phyloP scores from a whole-genome alignment of 1,284 basidiomycete species.

The Cutaneotrichosporon cyanovorans region DNA sequence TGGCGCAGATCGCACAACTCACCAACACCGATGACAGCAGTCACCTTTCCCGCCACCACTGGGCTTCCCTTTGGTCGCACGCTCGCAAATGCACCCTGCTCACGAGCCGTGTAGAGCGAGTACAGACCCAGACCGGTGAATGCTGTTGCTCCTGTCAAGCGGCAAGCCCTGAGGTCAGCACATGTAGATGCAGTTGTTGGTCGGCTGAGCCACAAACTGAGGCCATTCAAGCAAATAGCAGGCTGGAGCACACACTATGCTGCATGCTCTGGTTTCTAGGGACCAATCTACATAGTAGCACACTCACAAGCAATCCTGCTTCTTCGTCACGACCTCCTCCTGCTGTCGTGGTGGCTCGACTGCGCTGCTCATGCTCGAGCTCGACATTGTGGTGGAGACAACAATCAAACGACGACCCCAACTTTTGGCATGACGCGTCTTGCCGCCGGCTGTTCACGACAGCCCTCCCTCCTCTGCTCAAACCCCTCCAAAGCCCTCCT shows the following conservation, averaged over 20 bases:
- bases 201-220: background rate
- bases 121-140: slow-evolving; percentile 41
- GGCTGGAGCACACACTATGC: too few relatives aligned
- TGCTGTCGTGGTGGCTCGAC: too few relatives aligned
- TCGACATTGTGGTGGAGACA: too few relatives aligned
- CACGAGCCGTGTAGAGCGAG: slow-evolving; percentile 31
- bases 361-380: background rate
- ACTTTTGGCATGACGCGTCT: too few relatives aligned
- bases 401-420: too few relatives aligned
- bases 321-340: background rate
- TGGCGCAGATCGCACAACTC: slow-evolving; percentile 15
- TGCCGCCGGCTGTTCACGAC: too few relatives aligned
- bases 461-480: too few relatives aligned
- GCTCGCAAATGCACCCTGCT: slow-evolving; percentile 34
- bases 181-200: background rate
- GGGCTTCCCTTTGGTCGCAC: slow-evolving; percentile 30
- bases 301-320: slow-evolving; percentile 5
- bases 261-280: too few relatives aligned
- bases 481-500: too few relatives aligned
- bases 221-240: too few relatives aligned
- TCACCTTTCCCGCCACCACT: slow-evolving; percentile 25
- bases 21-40: slow-evolving; percentile 37
- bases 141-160: slow-evolving; percentile 33
- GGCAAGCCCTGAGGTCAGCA: slow-evolving; percentile 30
- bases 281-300: too few relatives aligned